Evolutionary conservation across 2,329 filamentous ascomycete species (phyloP).

Genomic region (Teratosphaeria nubilosa): DNA sequence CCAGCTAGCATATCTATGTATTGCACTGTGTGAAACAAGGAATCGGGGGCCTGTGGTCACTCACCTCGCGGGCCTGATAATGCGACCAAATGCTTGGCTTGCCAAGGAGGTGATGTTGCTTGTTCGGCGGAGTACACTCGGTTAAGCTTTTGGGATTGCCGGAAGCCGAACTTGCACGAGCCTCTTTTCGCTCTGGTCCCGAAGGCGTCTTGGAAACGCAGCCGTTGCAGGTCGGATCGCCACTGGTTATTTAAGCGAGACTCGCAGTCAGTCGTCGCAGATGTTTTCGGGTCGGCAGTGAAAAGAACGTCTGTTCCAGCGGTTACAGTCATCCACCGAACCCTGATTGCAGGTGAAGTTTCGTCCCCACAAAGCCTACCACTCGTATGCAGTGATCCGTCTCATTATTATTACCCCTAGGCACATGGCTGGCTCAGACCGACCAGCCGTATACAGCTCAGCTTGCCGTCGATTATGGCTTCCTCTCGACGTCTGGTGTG

Average conservation of each 20-base stretch:
- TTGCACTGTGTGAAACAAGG: not conserved
- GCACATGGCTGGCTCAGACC: no score
- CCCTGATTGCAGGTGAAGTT: not conserved
- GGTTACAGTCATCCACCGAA: not conserved
- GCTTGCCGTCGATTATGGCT: no score
- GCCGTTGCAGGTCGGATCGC: not conserved
- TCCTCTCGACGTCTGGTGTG: no score
- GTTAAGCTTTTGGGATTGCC: not conserved
- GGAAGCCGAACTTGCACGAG: not conserved
- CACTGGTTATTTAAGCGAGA: no score
- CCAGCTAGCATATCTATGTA: not conserved
- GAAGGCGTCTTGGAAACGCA: not conserved
- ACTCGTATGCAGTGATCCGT: not conserved
- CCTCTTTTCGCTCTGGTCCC: not conserved
- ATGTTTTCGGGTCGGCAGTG: no score
- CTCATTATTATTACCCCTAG: not conserved
- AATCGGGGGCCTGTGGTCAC: not conserved
- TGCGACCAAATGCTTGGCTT: not conserved
- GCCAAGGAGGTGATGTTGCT: not conserved
- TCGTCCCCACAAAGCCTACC: not conserved
- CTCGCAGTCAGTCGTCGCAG: no score
- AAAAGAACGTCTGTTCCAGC: not conserved
- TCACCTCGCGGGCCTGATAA: not conserved
- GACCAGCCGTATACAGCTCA: no score
- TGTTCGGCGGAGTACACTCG: not conserved